Evolutionary conservation across 306 rosid genomes (phyloP), one percentile per base, ranked within the genome.

Genomic region (Phaseolus lunatus): DNA sequence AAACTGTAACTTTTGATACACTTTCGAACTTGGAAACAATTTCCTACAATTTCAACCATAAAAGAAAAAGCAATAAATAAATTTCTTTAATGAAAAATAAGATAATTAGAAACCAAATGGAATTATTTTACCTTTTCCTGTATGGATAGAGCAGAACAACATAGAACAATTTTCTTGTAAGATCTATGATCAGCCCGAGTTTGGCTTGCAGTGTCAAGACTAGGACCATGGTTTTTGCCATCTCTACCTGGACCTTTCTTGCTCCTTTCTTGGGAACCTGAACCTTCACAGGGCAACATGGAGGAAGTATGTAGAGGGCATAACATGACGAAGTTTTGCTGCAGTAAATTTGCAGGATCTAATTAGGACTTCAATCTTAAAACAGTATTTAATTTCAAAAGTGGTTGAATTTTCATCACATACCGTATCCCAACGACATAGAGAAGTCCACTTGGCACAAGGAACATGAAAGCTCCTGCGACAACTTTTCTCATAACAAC

Each of bases 371-470:
- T 73, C 19, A 49, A 33, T 22, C 16, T 2, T 5, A 37, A 15
- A 70, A 58, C 22, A 5, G 37, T 43, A 52, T 64, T 24, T 18
- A 78, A 33, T 56, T 47, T 77, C 31, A 77, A 29, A 58, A 39
- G 57, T 11, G 37, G 50, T 77, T 57, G 4, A 16, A 39, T 43
- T 22, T 78, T 61, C 70, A 53, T 76, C 67, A 80, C 81, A 22
- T 85, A 95, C 98, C 77, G 66, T 80, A 83, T 95, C 97, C 98
- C 98, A 95, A 78, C 95, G 97, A 81, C 96, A 95, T 67, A 81
- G 85, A 14, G 93, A 89, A 77, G 90, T 92, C 87, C 79, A 84
- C 83, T 81, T 92, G 74, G 98, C 96, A 76, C 98, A 95, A 58
- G 92, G 77, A 59, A 95, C 88, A 65, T 95, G 98, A 75, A 95